A percentile compares a stretch with the other conserved stretches of the same genome.
Evolutionary conservation across 2,329 filamentous ascomycete species (phyloP).

Genomic region (Volutella citrinella): DNA sequence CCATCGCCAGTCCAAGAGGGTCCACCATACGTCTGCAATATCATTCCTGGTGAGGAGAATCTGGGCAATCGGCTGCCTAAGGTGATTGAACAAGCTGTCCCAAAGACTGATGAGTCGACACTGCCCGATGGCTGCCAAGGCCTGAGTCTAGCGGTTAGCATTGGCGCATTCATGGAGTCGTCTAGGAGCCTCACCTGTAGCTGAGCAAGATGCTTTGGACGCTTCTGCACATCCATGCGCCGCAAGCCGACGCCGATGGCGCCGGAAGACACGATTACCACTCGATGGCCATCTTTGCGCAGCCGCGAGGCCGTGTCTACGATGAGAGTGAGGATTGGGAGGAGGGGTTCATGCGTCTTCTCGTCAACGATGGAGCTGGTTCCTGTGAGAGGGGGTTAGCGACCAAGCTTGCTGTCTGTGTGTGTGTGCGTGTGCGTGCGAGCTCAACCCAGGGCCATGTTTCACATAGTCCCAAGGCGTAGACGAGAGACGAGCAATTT

Average conservation of each 20-base stretch:
- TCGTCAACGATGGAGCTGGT: constrained; percentile 99
- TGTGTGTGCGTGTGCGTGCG: too few relatives aligned
- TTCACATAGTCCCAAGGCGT: constrained; percentile 8
- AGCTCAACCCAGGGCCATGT: constrained; percentile 20
- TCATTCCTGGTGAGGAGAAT: constrained; percentile 93
- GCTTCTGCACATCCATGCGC: constrained; percentile 81
- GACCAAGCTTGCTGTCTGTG: too few relatives aligned
- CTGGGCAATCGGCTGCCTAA: constrained; percentile 88
- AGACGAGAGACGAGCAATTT: too few relatives aligned
- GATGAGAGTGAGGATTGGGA: constrained; percentile 87
- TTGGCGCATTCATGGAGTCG: too few relatives aligned
- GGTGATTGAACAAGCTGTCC: constrained; percentile 87
- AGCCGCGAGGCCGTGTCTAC: constrained; percentile 90
- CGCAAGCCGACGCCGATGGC: constrained; percentile 92
- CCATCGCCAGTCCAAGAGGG: constrained; percentile 1
- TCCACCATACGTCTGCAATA: constrained; percentile 74
- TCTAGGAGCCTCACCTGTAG: too few relatives aligned
- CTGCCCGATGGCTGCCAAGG: constrained; percentile 92
- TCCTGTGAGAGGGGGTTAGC: constrained; percentile 50
- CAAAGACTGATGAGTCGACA: constrained; percentile 92
- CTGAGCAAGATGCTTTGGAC: constrained; percentile 86
- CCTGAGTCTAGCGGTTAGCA: constrained; percentile 42
- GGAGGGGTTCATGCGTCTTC: constrained; percentile 85
- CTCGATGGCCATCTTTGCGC: constrained; percentile 85
- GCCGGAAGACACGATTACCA: constrained; percentile 94